These are phyloP conservation scores for Coniochaeta prunicola DNA, from an alignment of 2,329 filamentous ascomycete genomes.

Conservation along the genomic window DNA sequence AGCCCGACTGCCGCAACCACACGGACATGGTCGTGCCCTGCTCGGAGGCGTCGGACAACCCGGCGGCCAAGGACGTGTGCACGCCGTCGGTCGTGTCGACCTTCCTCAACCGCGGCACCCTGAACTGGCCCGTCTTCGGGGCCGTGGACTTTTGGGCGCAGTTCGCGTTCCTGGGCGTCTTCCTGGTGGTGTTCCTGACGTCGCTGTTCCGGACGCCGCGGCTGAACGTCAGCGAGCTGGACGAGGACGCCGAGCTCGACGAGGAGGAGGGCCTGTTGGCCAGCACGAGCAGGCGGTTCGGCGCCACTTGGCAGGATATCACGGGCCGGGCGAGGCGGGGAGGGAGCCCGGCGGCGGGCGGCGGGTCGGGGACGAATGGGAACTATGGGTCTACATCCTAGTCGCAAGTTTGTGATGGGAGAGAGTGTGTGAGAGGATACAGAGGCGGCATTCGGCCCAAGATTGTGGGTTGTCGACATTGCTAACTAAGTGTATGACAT, in stretches of 20 bases:
- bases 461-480: neutral
- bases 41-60: constrained; percentile 65
- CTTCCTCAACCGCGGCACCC: constrained; percentile 84
- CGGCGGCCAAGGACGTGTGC: constrained; percentile 72
- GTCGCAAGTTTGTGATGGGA: neutral
- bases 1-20: constrained; percentile 69
- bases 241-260: constrained; percentile 83
- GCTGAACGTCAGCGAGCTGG: constrained; percentile 68
- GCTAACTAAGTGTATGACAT: neutral
- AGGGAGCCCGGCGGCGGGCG: too few species aligned
- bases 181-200: constrained; percentile 72
- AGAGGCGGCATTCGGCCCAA: neutral
- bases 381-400: neutral
- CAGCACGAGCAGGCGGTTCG: constrained; percentile 72
- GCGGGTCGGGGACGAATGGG: neutral
- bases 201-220: constrained; percentile 74
- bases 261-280: constrained; percentile 91
- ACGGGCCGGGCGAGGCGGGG: constrained; percentile 45
- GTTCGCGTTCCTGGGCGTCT: constrained; percentile 81
- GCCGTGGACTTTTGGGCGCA: constrained; percentile 94
- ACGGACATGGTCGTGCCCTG: constrained; percentile 71
- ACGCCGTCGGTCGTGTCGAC: constrained; percentile 87
- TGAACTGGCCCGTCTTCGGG: constrained; percentile 95
- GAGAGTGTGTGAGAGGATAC: neutral
- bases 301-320: constrained; percentile 84